Base-by-base conservation (phyloP, 805 yeast genomes). In the Metschnikowia orientalis region DNA sequence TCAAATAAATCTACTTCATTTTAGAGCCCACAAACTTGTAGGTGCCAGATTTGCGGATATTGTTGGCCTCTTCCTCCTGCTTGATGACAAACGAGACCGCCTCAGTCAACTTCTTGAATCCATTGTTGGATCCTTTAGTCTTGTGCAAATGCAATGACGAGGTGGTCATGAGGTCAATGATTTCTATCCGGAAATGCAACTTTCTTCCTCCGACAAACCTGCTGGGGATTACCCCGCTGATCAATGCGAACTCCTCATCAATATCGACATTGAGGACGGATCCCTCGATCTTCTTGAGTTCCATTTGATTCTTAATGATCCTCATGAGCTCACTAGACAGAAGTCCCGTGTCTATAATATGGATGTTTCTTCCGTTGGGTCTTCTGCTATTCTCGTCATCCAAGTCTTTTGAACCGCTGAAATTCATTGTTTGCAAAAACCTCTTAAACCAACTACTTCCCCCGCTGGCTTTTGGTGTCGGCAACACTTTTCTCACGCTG, bases 241-340 rank as follows among this genome's bases (percentile, higher is more conserved):
- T 62, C 10, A 60, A 42, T 4, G 71, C 66, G 40, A 63, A 61
- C 34, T 61, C 67, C 32, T 67, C 71, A 36, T 63, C 70, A 23
- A 70, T 54, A 2, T 60, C 61, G 9, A 66, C 67, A 16, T 58
- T 56, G 11, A 55, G 50, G 8, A 73, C 59, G 3, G 77, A 61
- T 0, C 79, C 79, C 48, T 73, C 78, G 33, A 69, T 61, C 34
- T 61, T 54, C 45, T 71, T 70, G 47, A 72, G 51, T 40, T 61
- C 63, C 33, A 73, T 50, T 6, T 71, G 71, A 32, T 58, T 59
- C 35, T 57, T 61, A 34, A 67, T 55, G 7, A 62, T 50, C 16
- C 59, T 41, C 37, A 57, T 51, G 27, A 67, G 56, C 16, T 59
- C 60, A 4, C 18, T 32, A 3, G 69, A 48, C 8, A 45, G 40